These are phyloP conservation scores for Sordariomycetes sp. DNA, from an alignment of 2,329 filamentous ascomycete genomes.

Conservation along the genomic window DNA sequence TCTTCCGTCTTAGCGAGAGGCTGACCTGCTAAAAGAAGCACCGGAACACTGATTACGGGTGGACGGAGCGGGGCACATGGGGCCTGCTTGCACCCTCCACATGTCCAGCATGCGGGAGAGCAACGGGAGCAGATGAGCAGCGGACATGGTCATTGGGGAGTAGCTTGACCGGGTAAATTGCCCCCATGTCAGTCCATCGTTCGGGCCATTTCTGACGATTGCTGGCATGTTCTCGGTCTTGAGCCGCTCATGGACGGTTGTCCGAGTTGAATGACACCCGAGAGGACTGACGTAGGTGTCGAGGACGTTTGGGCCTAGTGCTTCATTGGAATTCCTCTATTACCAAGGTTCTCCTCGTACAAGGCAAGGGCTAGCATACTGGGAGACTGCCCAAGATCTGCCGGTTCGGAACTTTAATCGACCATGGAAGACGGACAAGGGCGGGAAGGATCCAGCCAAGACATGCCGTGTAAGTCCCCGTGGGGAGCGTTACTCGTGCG, in stretches of 20 bases:
- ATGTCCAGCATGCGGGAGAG: background rate
- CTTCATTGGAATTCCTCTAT: too few relatives aligned
- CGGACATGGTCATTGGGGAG: background rate
- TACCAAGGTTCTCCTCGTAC: too few relatives aligned
- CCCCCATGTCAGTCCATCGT: background rate
- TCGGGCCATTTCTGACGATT: background rate
- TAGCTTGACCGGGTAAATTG: background rate
- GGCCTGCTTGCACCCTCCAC: background rate
- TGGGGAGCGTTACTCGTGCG: too few relatives aligned
- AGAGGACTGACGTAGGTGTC: background rate
- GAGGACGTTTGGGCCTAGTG: background rate
- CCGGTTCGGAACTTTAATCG: too few relatives aligned
- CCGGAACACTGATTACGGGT: background rate
- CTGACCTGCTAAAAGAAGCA: background rate
- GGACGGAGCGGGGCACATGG: background rate
- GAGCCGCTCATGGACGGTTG: background rate
- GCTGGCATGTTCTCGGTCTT: background rate
- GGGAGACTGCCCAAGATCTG: too few relatives aligned
- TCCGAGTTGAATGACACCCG: background rate
- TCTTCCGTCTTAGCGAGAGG: background rate
- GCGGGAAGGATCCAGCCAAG: too few relatives aligned
- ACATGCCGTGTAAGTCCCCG: too few relatives aligned
- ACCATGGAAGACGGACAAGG: too few relatives aligned
- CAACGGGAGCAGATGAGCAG: background rate
- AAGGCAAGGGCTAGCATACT: too few relatives aligned